These are phyloP conservation scores for Coemansia sp. DNA, from an alignment of 192 early-diverging fungal genomes.

Conservation along the genomic window DNA sequence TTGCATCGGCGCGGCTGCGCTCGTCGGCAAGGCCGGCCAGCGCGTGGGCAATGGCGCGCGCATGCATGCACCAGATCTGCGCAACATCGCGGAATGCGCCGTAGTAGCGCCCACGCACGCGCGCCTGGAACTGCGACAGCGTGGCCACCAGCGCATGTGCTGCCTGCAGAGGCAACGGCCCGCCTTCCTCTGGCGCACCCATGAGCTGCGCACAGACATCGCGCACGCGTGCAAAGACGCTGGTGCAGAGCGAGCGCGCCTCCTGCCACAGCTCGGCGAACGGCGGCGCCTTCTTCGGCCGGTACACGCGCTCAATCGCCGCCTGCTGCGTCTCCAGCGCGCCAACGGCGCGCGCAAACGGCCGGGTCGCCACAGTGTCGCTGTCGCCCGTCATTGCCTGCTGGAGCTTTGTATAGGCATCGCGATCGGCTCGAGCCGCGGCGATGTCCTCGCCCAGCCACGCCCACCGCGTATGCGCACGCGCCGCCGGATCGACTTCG, in stretches of 20 bases:
- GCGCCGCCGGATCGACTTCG: conserved; percentile 82
- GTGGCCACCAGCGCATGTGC: conserved; percentile 23
- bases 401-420: conserved; percentile 60
- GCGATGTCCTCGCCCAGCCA: conserved; percentile 62
- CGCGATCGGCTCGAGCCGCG: conserved; percentile 57
- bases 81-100: conserved; percentile 41
- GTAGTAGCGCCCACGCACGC: conserved; percentile 36
- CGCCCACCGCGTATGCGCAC: conserved; percentile 63
- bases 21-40: conserved; percentile 28
- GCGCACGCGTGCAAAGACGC: conserved; percentile 20
- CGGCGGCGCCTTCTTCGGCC: conserved; percentile 11
- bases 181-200: no score
- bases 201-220: conserved; percentile 10
- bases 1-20: conserved; percentile 3
- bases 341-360: conserved; percentile 5
- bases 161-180: conserved; percentile 1
- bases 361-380: conserved; percentile 18
- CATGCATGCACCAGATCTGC: conserved; percentile 42
- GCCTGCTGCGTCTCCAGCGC: conserved; percentile 29
- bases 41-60: conserved; percentile 16
- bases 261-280: conserved; percentile 55
- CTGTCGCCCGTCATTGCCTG: conserved; percentile 61
- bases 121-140: conserved; percentile 38
- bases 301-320: conserved; percentile 44
- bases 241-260: conserved; percentile 19